These are phyloP conservation scores for Colletotrichum sp. DNA, from an alignment of 2,329 filamentous ascomycete species.

Conservation along the genomic window DNA sequence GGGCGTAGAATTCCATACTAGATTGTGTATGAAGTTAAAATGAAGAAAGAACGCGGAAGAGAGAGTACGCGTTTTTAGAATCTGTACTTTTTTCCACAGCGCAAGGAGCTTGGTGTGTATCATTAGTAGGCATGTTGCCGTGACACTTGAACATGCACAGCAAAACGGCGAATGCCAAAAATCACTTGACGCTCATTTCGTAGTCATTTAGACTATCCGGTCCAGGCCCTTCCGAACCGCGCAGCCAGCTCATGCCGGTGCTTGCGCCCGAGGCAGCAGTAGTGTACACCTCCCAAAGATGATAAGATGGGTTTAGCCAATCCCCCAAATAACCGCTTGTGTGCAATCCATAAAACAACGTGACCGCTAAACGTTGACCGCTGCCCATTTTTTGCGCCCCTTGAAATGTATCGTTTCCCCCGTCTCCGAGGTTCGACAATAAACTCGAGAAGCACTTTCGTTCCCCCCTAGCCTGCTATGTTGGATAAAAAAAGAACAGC, in stretches of 20 bases:
- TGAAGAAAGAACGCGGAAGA: not conserved
- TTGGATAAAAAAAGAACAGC: constrained; percentile 5
- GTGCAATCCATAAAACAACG: constrained; percentile 20
- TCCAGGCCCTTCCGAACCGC: not conserved
- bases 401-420: not conserved
- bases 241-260: not conserved
- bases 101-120: not conserved
- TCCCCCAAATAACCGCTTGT: constrained; percentile 6
- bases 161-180: not conserved
- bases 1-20: constrained; percentile 24
- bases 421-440: constrained; percentile 7
- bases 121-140: not conserved
- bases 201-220: constrained; percentile 21
- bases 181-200: constrained; percentile 4
- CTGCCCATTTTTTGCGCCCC: constrained; percentile 8
- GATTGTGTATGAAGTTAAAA: not conserved
- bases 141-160: not conserved
- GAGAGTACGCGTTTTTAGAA: not conserved
- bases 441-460: not conserved
- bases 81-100: not conserved
- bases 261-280: constrained; percentile 3
- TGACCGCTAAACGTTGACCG: constrained; percentile 20
- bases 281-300: constrained; percentile 19
- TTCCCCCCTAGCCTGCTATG: constrained; percentile 3
- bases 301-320: constrained; percentile 14